Conservation (phyloP, 164 flowering plant species). For the Amborella trichopoda region DNA sequence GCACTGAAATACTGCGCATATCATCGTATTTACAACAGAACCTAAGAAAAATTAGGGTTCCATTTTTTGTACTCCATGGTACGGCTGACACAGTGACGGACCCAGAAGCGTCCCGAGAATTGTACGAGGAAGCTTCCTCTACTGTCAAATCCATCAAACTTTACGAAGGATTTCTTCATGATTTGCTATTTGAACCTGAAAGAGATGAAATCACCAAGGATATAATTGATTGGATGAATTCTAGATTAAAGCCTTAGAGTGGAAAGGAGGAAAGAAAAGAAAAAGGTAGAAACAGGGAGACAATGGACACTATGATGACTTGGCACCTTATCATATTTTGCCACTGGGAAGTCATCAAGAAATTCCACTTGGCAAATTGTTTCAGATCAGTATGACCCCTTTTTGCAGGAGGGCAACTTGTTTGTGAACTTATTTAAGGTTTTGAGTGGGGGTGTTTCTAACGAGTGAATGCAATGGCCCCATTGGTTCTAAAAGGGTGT, state of each 20-base stretch:
- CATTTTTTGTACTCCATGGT: slow-evolving; percentile 83
- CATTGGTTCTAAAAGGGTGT: too few species aligned
- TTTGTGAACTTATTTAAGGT: too few species aligned
- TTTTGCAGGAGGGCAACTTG: too few species aligned
- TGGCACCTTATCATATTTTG: too few species aligned
- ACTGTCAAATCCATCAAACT: slow-evolving; percentile 64
- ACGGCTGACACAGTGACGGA: slow-evolving; percentile 72
- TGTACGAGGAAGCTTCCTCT: slow-evolving; percentile 65
- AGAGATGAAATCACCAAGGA: slow-evolving; percentile 30
- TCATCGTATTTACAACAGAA: slow-evolving; percentile 50
- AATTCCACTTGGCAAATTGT: too few species aligned
- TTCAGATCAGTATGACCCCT: too few species aligned
- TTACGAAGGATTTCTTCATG: slow-evolving; percentile 61
- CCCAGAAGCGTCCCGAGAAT: slow-evolving; percentile 51
- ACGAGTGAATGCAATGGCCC: too few species aligned
- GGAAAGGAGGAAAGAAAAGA: too few species aligned
- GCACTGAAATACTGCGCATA: slow-evolving; percentile 66
- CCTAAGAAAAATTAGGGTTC: slow-evolving; percentile 30
- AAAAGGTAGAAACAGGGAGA: too few species aligned
- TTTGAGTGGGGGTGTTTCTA: too few species aligned
- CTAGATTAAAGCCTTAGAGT: slow-evolving; percentile 24
- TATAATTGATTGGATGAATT: slow-evolving; percentile 62
- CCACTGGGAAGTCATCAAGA: too few species aligned
- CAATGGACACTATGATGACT: too few species aligned
- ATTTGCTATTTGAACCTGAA: slow-evolving; percentile 82